Evolutionary conservation across 2,329 filamentous ascomycete genomes (phyloP).

Genomic region (Trichoderma semiorbis): DNA sequence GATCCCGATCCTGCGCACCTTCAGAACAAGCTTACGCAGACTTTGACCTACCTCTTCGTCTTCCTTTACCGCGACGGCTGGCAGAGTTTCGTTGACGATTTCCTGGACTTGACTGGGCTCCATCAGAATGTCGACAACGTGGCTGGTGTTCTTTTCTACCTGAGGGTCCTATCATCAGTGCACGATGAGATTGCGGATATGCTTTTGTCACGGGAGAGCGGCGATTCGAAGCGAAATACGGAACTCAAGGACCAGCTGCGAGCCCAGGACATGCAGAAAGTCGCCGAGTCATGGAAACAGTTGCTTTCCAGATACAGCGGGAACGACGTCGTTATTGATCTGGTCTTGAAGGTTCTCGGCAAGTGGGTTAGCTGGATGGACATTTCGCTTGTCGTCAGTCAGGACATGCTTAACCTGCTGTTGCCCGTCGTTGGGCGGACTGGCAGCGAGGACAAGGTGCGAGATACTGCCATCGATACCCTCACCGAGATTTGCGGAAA

Average conservation of each 20-base stretch:
- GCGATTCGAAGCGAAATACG: conserved; percentile 80
- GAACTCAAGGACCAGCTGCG: conserved; percentile 89
- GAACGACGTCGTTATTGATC: conserved; percentile 72
- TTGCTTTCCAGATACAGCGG: conserved; percentile 75
- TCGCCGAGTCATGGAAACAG: conserved; percentile 87
- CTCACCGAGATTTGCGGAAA: conserved; percentile 95
- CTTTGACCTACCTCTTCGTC: conserved; percentile 89
- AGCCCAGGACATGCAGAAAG: conserved; percentile 80
- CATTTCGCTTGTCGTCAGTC: conserved; percentile 87
- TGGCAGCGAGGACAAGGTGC: conserved; percentile 70
- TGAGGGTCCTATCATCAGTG: conserved; percentile 82
- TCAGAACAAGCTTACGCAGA: conserved; percentile 97
- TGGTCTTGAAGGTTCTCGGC: conserved; percentile 86
- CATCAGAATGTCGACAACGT: conserved; percentile 66
- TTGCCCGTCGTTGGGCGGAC: conserved; percentile 83
- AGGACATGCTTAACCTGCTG: conserved; percentile 78
- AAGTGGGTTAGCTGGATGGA: conserved; percentile 99
- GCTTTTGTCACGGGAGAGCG: conserved; percentile 71
- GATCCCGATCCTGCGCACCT: conserved; percentile 69
- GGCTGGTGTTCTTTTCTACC: conserved; percentile 76
- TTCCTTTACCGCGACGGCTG: conserved; percentile 81
- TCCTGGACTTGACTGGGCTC: conserved; percentile 69
- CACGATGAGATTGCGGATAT: conserved; percentile 98
- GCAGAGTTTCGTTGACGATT: conserved; percentile 88
- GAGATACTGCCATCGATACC: conserved; percentile 88